Base-by-base conservation (phyloP, 2,329 filamentous ascomycete genomes). In the Metarhizium sp. region DNA sequence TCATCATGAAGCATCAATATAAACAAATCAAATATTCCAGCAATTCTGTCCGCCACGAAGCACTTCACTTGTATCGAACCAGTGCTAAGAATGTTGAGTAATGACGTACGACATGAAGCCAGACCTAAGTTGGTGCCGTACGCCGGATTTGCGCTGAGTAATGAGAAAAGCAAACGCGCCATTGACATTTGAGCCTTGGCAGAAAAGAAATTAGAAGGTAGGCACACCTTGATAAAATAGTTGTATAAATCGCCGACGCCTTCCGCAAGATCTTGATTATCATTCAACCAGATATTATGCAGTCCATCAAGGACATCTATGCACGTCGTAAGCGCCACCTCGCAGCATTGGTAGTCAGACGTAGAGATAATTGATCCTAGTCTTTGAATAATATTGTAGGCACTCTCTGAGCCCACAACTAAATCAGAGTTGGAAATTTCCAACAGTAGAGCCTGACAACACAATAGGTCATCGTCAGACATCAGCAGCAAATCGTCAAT, bases 1-100 rank as follows among this genome's bases (percentile, higher is more conserved):
- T 84, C 81, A 56, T 95, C 89, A 62, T 99, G 94, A 49, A 87
- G 78, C 61, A 86, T 87, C 1, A 96, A 77, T n/a, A 92, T 78
- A 64, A 88, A 97, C 2, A 88, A 78, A 13, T 84, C 80, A 67
- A 99, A 99, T 30, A 99, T 77, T 6, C 76, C 75, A 0, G 90
- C 82, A 18, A 97, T 74, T 2, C 79, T 78, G 55, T 82, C 75
- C 0, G 87, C 86, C 53, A 96, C 81, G 57, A 80, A 81, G 64
- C 88, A 91, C 64, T 95, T 94, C 50, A 94, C 86, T 11, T 76
- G 69, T 63, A 92, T 81, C 53, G 81, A 76, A 1, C 86, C 84
- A 14, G 79, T 75, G 46, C 79, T 74, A 7, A 97, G 74, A 25
- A 97, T 81, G 11, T 78, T 78, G 55, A 97, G 84, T 3, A 97